Base-by-base conservation (phyloP, 2,329 filamentous ascomycete genomes). In the Phaeosphaeria sp. region DNA sequence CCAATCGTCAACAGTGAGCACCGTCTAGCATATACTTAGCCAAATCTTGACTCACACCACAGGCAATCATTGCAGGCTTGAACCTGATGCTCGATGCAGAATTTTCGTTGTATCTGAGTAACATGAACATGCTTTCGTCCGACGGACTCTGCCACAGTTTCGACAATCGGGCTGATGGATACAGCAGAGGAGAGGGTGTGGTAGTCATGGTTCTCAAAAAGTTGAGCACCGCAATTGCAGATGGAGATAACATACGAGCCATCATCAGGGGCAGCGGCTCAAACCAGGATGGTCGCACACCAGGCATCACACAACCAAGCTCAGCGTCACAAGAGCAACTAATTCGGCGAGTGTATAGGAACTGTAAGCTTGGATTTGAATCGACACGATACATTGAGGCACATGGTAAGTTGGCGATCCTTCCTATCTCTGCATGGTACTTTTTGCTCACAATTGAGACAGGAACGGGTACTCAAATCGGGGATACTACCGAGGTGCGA, bases 401-500 rank as follows among this genome's bases (percentile, higher is more conserved):
- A 4, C 60, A 63, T 53, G 59, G 59, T 39, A 40, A 33, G 21
- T 36, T 7, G 7, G 30, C 7, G 15, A 36, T 36, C 7, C 15
- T 15, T 36, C 15, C 15, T 7, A 36, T 36, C 30, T 7, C 30
- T 36, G 30, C 15, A 15, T 36, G 30, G 7, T 7, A 15, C 30
- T 36, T 36, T n/a, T n/a, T n/a, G n/a, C n/a, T n/a, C n/a, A n/a
- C n/a, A n/a, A 36, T 15, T 36, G 7, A 7, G 15, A 8, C 17
- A 44, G 56, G 56, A 1, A 88, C 86, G 0, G 86, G 86, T 2
- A 88, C 86, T 1, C 78, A 81, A 46, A 83, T 81, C 2, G 61
- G 64, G 15, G 69, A 72, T 50, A 51, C 67, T 2, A 59, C 57
- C 3, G 68, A 72, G 40, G 51, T 53, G 2, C 49, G 33, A n/a